Evolutionary conservation across 2,329 filamentous ascomycete genomes (phyloP).

Genomic region (Helminthosporium solani): DNA sequence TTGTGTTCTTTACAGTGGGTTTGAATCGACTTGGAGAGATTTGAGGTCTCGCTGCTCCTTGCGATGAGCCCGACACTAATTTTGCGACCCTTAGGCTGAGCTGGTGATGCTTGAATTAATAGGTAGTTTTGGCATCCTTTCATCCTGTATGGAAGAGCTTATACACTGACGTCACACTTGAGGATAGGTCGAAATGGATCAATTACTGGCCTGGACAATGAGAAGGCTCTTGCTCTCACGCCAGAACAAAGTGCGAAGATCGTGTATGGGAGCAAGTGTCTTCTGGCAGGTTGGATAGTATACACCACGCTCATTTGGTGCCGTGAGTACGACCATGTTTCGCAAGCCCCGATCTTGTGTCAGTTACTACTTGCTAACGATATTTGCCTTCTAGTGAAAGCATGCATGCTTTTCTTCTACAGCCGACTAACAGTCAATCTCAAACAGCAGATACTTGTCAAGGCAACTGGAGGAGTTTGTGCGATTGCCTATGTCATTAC

Average conservation of each 20-base stretch:
- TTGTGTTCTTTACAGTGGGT: constrained; percentile 10
- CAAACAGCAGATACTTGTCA: constrained; percentile 7
- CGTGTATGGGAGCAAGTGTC: constrained; percentile 11
- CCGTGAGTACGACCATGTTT: constrained; percentile 4
- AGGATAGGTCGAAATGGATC: constrained; percentile 1
- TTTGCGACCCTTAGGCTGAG: background rate
- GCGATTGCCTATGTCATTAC: constrained; percentile 6
- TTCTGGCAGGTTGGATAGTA: constrained; percentile 12
- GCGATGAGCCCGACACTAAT: no score
- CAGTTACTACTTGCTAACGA: background rate
- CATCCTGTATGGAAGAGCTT: background rate
- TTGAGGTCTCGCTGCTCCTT: no score
- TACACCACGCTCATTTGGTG: constrained; percentile 14
- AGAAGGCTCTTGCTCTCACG: constrained; percentile 8
- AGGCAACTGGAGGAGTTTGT: constrained; percentile 8
- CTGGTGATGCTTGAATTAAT: constrained; percentile 12
- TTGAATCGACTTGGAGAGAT: no score
- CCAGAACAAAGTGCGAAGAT: constrained; percentile 5
- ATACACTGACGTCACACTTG: background rate
- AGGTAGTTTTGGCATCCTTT: background rate
- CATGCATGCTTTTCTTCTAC: constrained; percentile 15
- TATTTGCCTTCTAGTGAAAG: constrained; percentile 6
- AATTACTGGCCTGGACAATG: constrained; percentile 12
- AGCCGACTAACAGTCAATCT: constrained; percentile 12
- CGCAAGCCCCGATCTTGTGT: background rate